Evolutionary conservation across 1,284 basidiomycete genomes (phyloP).

Genomic region (Kwoniella shivajii): DNA sequence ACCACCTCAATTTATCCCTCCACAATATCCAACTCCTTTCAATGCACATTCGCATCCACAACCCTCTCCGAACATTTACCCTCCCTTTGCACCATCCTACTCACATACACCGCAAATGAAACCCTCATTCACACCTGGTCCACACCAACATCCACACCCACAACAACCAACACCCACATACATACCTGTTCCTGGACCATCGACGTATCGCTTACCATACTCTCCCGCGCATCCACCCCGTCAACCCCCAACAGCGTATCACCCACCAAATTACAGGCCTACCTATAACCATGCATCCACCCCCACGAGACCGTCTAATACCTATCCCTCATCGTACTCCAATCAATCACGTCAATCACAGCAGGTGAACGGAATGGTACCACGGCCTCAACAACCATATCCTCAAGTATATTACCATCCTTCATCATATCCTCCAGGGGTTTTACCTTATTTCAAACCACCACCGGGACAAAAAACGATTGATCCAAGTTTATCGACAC

Average conservation of each 20-base stretch:
- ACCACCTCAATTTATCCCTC: too few species aligned
- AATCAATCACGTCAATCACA: neutral
- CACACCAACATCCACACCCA: neutral
- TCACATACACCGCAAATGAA: too few species aligned
- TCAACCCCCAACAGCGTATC: constrained; percentile 6
- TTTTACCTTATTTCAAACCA: constrained; percentile 42
- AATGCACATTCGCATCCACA: too few species aligned
- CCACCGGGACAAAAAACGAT: constrained; percentile 47
- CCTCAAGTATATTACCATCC: constrained; percentile 25
- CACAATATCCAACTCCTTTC: too few species aligned
- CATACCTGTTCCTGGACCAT: neutral
- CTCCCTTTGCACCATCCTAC: too few species aligned
- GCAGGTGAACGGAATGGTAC: neutral
- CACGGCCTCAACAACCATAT: neutral
- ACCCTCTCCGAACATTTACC: too few species aligned
- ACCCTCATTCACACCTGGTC: too few species aligned
- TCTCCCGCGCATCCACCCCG: neutral
- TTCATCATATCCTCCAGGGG: constrained; percentile 35
- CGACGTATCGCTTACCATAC: neutral
- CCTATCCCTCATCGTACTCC: neutral
- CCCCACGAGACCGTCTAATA: constrained; percentile 3
- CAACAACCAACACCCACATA: neutral
- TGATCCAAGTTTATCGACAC: constrained; percentile 34
- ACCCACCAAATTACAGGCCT: neutral
- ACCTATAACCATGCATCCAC: constrained; percentile 1